These are phyloP conservation scores for Spergularia marina DNA, from an alignment of 148 eudicot genomes.

Conservation along the genomic window DNA sequence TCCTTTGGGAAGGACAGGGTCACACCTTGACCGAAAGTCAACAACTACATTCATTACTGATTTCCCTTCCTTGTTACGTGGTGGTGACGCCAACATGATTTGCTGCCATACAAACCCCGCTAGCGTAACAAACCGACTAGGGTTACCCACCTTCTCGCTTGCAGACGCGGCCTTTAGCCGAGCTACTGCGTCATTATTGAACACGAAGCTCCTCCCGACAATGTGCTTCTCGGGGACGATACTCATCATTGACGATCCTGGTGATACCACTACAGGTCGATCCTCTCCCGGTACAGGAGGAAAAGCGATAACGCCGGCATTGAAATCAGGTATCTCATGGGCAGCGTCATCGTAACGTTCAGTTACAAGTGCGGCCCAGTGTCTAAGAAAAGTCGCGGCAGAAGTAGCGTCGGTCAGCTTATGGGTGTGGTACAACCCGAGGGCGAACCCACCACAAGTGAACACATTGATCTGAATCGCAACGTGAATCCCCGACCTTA, in stretches of 20 bases:
- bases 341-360: neutral
- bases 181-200: neutral
- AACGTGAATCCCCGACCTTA: neutral
- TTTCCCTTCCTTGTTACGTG: neutral
- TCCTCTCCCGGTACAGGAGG: neutral
- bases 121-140: neutral
- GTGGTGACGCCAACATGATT: neutral
- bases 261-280: too few relatives aligned
- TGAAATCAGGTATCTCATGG: neutral
- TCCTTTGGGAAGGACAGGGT: neutral
- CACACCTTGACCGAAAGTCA: neutral
- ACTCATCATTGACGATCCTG: neutral
- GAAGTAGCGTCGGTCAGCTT: neutral
- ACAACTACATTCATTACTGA: neutral
- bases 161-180: neutral
- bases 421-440: neutral
- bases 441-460: neutral
- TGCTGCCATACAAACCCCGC: neutral
- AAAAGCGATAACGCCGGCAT: neutral
- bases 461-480: conserved; percentile 6
- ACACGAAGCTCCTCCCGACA: neutral
- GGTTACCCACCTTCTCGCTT: neutral
- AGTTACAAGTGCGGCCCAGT: neutral
- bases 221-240: neutral
- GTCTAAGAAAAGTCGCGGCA: neutral